Base-by-base conservation (phyloP, 371 early-diverging fungal species). In the Entomophthora muscae region DNA sequence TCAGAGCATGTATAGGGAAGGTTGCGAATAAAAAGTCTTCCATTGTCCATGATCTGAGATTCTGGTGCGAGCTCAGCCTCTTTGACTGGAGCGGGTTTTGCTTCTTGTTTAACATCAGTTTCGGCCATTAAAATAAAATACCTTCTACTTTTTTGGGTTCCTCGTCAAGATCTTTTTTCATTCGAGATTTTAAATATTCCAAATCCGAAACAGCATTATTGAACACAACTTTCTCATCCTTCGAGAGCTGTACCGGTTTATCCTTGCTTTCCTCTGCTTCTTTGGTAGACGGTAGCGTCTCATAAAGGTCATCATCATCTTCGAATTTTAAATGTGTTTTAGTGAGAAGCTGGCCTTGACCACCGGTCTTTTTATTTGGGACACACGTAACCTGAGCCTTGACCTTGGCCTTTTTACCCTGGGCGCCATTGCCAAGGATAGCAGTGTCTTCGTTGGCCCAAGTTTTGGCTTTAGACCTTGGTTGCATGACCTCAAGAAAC, bases 21-120 rank as follows among this genome's bases (percentile, higher is more conserved):
- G 70, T 96, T 96, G 63, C 88, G 83, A 53, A 96, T 82, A 77
- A 91, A 93, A 42, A 98, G 76, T 24, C 98, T 85, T 0, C 95
- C 97, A 2, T 95, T 95, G 57, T 98, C 94, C 1, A 81, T 77
- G 72, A 98, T 95, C 29, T 82, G 71, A 12, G 83, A 84, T 66
- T 73, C 72, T 32, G 81, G 72, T 52, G 73, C 66, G 3, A 61
- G 64, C 33, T 78, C 73, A 3, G 66, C 66, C 29, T 68, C 68
- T 21, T 71, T 68, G 23, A 69, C 65, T 66, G 63, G 32, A 65
- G 31, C 42, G 31, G 66, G n/a, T 54, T 27, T 21, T 22, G 30
- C 70, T 53, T 72, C 67, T 2, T 66, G 62, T 26, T 61, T 53
- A 55, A n/a, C n/a, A n/a, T n/a, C 10, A 31, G 24, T 27, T 22